These are phyloP conservation scores for Blechomonas ayalai DNA, from an alignment of 208 protist genomes.

Conservation along the genomic window DNA sequence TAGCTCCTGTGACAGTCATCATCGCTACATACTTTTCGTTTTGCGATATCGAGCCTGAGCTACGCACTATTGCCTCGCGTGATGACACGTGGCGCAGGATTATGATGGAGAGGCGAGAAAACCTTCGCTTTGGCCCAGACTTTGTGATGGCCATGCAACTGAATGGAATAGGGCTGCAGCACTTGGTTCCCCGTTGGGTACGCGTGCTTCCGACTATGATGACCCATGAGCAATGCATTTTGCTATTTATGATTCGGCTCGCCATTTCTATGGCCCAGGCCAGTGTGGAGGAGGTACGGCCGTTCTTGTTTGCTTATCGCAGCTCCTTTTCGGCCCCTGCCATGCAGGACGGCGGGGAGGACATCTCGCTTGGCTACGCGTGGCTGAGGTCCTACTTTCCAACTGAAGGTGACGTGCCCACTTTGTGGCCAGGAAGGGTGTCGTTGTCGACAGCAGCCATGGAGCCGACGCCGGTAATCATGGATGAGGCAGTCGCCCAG, in stretches of 20 bases:
- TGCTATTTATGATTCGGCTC: conserved; percentile 33
- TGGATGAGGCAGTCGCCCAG: background rate
- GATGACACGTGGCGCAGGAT: too few species aligned
- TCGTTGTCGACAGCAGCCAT: background rate
- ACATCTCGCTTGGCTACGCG: conserved; percentile 45
- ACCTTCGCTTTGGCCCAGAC: conserved; percentile 30
- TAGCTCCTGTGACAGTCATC: conserved; percentile 1
- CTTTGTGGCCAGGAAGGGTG: background rate
- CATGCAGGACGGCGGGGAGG: conserved; percentile 69
- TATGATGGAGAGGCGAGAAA: conserved; percentile 11
- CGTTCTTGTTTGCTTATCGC: conserved; percentile 54
- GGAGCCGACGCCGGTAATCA: background rate
- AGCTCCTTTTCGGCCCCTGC: conserved; percentile 50
- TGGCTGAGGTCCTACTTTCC: conserved; percentile 54
- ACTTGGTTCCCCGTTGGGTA: conserved; percentile 22
- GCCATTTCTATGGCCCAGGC: conserved; percentile 7
- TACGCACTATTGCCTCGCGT: too few species aligned
- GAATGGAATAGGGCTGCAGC: too few species aligned
- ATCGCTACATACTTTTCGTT: conserved; percentile 20
- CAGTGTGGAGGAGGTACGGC: background rate
- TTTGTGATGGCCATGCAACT: conserved; percentile 24
- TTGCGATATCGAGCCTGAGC: too few species aligned
- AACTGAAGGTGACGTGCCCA: conserved; percentile 18
- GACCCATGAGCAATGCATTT: conserved; percentile 71
- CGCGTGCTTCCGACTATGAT: conserved; percentile 8